Evolutionary conservation across 768 basidiomycete genomes (phyloP), one percentile per base, ranked within the genome.

Genomic region (Termitomyces sp.): DNA sequence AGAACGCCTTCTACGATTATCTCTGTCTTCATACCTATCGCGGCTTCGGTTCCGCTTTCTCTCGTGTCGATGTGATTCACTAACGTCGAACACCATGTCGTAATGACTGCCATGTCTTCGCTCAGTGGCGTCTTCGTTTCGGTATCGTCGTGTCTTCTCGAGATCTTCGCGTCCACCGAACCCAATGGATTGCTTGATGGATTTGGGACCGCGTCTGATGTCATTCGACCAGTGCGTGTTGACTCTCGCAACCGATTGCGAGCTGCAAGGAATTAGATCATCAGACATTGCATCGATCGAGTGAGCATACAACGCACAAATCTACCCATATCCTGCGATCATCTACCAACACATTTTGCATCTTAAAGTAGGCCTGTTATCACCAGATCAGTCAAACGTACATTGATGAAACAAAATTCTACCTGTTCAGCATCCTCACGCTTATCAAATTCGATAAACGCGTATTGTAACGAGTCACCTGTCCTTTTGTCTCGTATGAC

Each of bases 271-370:
- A 46, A 53, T 63, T 68, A 45, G 64, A 63, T 46, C 53, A 63
- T 46, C 53, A 64, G 44, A 15, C 50, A 50, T 29, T 43, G 45
- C 10, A 32, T 29, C 32, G 45, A 29, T 35, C n/a, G 61, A 40
- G 41, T 48, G 27, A 35, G 39, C 15, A 49, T 27, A 52, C 18
- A 35, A 78, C 89, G 57, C 63, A 95, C 89, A 99, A 98, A 72
- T 98, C 97, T 58, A 99, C 96, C 93, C 96, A 98, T 64, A 99
- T 98, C 12, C 97, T 84, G 13, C 94, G 83, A 70, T 99, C 97
- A 66, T 99, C 97, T 12, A 99, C 90, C 11, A 99, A 76, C 0
- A 98, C 97, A 63, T 98, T 98, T 68, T 98, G 97, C 97, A 99
- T 99, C 70, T 98, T 99, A 75, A 98, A 95, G 70, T 98, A 99